Percentiles rank a stretch among this genome's conserved stretches.
Evolutionary conservation across 306 rosid species (phyloP).

Genomic region (Cyclanthera cordifolia): DNA sequence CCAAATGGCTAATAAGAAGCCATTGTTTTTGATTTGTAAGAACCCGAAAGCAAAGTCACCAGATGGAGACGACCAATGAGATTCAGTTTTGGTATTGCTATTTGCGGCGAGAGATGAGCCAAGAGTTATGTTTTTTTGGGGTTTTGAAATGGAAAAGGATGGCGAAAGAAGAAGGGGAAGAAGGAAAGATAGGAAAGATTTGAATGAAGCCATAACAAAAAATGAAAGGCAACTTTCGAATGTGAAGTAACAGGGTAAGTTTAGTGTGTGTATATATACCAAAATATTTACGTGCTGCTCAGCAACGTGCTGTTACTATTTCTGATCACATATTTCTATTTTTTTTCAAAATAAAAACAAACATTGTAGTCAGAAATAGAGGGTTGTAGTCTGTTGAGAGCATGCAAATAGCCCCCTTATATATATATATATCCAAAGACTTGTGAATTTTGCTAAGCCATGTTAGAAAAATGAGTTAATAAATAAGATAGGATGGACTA

Average conservation of each 20-base stretch:
- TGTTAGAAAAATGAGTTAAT: too few species aligned
- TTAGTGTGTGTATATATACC: not conserved
- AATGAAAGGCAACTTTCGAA: not conserved
- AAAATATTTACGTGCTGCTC: too few species aligned
- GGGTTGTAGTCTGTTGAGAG: too few species aligned
- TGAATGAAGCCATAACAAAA: not conserved
- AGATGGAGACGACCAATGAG: slow-evolving; percentile 20
- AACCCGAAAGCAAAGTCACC: slow-evolving; percentile 39
- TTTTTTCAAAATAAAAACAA: too few species aligned
- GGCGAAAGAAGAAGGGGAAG: slow-evolving; percentile 10
- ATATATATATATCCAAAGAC: too few species aligned
- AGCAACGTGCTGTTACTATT: too few species aligned
- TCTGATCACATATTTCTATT: too few species aligned
- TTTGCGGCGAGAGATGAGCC: slow-evolving; percentile 17
- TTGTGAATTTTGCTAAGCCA: too few species aligned
- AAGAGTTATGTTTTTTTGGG: slow-evolving; percentile 15
- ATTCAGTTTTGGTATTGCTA: too few species aligned
- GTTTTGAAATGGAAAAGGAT: slow-evolving; percentile 11
- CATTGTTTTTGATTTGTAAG: not conserved
- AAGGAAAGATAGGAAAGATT: not conserved
- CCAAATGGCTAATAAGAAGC: slow-evolving; percentile 33
- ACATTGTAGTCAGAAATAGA: too few species aligned
- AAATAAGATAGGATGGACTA: too few species aligned
- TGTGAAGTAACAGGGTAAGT: not conserved
- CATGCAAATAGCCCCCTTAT: too few species aligned